Conservation (phyloP, 768 basidiomycete genomes). For the Dioszegia hungarica region DNA sequence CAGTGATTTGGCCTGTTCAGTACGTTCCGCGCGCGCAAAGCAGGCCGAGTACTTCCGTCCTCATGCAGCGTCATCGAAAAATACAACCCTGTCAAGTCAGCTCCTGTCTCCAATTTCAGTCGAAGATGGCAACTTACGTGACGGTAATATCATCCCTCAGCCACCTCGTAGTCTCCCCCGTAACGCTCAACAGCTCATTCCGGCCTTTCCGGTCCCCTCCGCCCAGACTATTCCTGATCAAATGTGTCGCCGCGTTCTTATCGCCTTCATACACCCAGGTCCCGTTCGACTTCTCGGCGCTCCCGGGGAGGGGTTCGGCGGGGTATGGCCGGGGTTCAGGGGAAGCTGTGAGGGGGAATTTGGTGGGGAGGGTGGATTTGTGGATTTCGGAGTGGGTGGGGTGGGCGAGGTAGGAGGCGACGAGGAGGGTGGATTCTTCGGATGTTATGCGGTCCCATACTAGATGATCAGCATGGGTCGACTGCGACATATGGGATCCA, state of each 20-base stretch:
- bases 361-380: slow-evolving; percentile 24
- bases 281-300: slow-evolving; percentile 4
- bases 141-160: slow-evolving; percentile 46
- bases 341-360: slow-evolving; percentile 13
- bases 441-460: slow-evolving; percentile 48
- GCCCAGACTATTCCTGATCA: slow-evolving; percentile 44
- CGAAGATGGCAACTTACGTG: slow-evolving; percentile 30
- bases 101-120: neutral
- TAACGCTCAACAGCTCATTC: slow-evolving; percentile 42
- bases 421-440: slow-evolving; percentile 43
- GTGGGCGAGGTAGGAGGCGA: slow-evolving; percentile 39
- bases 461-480: slow-evolving; percentile 2
- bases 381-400: slow-evolving; percentile 32
- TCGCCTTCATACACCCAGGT: slow-evolving; percentile 44
- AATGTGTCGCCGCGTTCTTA: slow-evolving; percentile 45
- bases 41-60: too few species aligned
- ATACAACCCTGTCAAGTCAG: slow-evolving; percentile 15
- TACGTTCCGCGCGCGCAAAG: too few species aligned
- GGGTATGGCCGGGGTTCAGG: slow-evolving; percentile 22
- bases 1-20: too few species aligned
- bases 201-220: slow-evolving; percentile 32
- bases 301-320: slow-evolving; percentile 29
- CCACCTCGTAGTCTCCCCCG: slow-evolving; percentile 34
- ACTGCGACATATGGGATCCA: neutral
- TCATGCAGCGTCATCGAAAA: slow-evolving; percentile 12